These are phyloP conservation scores for Helicostylum pulchrum DNA, from an alignment of 192 early-diverging fungal species.

Conservation along the genomic window DNA sequence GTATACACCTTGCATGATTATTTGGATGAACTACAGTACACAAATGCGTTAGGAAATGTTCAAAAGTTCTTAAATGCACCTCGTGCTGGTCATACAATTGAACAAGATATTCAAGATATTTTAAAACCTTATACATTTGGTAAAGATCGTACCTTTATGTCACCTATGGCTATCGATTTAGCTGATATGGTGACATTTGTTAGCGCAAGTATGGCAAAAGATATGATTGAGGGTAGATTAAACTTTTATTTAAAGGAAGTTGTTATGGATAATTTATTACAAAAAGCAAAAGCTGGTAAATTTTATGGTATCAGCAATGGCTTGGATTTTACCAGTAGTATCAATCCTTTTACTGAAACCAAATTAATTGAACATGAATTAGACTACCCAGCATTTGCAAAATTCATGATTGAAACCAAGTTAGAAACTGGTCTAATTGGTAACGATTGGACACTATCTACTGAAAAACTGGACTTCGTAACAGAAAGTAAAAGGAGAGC, in stretches of 20 bases:
- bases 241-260: constrained; percentile 57
- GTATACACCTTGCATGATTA: constrained; percentile 62
- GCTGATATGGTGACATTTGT: constrained; percentile 54
- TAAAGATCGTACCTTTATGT: constrained; percentile 44
- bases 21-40: constrained; percentile 54
- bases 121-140: constrained; percentile 40
- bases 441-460: neutral
- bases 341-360: constrained; percentile 46
- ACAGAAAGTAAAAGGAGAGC: constrained; percentile 43
- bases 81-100: constrained; percentile 32
- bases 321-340: constrained; percentile 40
- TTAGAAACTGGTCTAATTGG: neutral
- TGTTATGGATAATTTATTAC: constrained; percentile 45
- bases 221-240: constrained; percentile 51
- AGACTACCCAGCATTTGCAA: constrained; percentile 38
- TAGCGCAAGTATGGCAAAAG: constrained; percentile 48
- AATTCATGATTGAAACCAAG: neutral
- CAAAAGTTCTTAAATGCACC: constrained; percentile 43
- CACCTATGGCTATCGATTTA: constrained; percentile 47
- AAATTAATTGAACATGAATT: constrained; percentile 31
- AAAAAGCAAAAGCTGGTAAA: constrained; percentile 38
- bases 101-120: constrained; percentile 22
- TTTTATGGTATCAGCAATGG: constrained; percentile 57
- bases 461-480: neutral
- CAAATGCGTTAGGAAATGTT: constrained; percentile 45